Percentiles rank a stretch among this genome's conserved stretches.
These are phyloP conservation scores for Neurospora pannonica DNA, from an alignment of 495 filamentous ascomycete species.

Conservation along the genomic window DNA sequence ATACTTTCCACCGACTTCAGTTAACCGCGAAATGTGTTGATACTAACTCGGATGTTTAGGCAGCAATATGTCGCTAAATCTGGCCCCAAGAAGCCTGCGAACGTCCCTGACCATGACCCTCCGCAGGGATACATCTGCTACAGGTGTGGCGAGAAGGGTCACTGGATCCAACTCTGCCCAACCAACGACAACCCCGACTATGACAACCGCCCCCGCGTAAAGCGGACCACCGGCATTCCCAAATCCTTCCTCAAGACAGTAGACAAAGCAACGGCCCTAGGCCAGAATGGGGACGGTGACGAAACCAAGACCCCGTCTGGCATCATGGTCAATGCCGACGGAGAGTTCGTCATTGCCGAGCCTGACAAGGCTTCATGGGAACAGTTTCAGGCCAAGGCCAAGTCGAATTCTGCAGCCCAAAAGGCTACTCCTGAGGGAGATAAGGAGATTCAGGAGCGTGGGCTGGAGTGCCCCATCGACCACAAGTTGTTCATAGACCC, in stretches of 20 bases:
- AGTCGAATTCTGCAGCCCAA: constrained; percentile 70
- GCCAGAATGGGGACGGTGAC: constrained; percentile 61
- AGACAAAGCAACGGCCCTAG: constrained; percentile 72
- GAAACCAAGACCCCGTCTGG: constrained; percentile 69
- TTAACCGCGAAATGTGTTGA: neutral
- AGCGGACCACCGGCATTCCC: constrained; percentile 92
- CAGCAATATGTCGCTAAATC: constrained; percentile 44
- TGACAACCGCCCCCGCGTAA: constrained; percentile 81
- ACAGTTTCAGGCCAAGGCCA: constrained; percentile 85
- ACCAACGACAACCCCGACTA: constrained; percentile 96
- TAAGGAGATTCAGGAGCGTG: constrained; percentile 72
- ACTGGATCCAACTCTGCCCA: constrained; percentile 96
- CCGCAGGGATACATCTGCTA: constrained; percentile 94
- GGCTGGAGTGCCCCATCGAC: constrained; percentile 89
- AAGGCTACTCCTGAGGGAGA: constrained; percentile 59
- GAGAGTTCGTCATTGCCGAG: constrained; percentile 90
- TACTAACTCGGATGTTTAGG: constrained; percentile 33
- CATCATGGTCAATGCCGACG: constrained; percentile 95
- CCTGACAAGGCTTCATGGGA: constrained; percentile 95
- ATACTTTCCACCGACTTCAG: neutral
- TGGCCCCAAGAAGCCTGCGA: constrained; percentile 52
- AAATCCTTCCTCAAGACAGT: constrained; percentile 87
- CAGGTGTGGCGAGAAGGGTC: constrained; percentile 95
- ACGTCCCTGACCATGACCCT: constrained; percentile 81
- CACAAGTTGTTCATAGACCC: constrained; percentile 94